These are phyloP conservation scores for Didymellaceae sp. DNA, from an alignment of 2,329 filamentous ascomycete species.

Conservation along the genomic window DNA sequence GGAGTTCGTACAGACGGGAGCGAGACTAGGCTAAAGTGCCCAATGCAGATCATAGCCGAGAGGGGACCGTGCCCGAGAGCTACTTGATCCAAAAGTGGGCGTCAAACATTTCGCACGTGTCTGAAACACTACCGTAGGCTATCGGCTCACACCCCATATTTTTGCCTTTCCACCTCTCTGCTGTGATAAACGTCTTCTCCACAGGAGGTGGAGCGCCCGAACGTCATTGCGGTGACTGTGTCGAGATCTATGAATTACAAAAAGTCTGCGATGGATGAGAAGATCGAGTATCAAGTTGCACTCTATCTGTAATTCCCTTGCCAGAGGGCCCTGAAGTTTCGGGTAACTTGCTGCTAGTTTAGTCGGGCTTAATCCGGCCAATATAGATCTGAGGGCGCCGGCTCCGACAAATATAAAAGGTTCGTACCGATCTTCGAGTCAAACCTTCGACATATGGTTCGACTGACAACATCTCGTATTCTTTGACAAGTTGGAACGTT, in stretches of 20 bases:
- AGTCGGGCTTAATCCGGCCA: constrained; percentile 11
- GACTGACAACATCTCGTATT: constrained; percentile 7
- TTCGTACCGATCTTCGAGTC: constrained; percentile 1
- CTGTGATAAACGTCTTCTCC: too few relatives aligned
- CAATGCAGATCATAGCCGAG: constrained; percentile 30
- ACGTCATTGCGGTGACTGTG: neutral
- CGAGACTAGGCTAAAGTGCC: constrained; percentile 17
- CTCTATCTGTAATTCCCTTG: neutral
- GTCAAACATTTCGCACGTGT: constrained; percentile 23
- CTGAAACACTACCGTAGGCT: constrained; percentile 29
- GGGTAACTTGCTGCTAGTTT: constrained; percentile 14
- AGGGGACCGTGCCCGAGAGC: constrained; percentile 25
- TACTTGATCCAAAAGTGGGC: constrained; percentile 9
- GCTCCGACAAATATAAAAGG: constrained; percentile 1
- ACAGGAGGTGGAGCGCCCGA: neutral
- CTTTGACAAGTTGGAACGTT: constrained; percentile 7
- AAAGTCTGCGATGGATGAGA: too few relatives aligned
- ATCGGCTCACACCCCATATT: constrained; percentile 8
- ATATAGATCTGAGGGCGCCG: constrained; percentile 5
- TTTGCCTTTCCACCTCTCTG: neutral
- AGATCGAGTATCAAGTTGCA: too few relatives aligned
- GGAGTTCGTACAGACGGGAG: constrained; percentile 18
- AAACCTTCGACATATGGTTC: constrained; percentile 9
- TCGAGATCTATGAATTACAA: neutral
- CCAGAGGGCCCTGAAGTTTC: constrained; percentile 7